Percentiles rank a stretch among this genome's conserved stretches.
Conservation (phyloP, 441 rosid genomes). For the Breynia disticha region DNA sequence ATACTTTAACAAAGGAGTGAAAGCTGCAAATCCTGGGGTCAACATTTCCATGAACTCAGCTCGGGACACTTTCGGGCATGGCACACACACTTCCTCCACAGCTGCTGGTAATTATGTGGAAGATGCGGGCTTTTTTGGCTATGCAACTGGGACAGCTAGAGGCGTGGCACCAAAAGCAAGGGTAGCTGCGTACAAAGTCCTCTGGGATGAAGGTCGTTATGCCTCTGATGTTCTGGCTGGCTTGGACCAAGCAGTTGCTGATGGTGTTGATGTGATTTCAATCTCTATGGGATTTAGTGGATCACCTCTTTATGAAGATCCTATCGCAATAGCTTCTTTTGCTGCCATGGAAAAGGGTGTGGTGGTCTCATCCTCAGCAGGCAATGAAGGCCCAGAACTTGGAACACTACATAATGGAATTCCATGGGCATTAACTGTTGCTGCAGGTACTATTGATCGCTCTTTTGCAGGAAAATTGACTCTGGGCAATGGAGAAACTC, state of each 20-base stretch:
- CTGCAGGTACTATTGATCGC: conserved; percentile 43
- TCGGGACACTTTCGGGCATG: conserved; percentile 33
- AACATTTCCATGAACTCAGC: conserved; percentile 29
- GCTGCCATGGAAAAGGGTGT: conserved; percentile 45
- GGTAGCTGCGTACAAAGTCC: conserved; percentile 43
- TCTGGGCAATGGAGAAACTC: conserved; percentile 27
- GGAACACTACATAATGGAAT: conserved; percentile 41
- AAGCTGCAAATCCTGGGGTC: conserved; percentile 27
- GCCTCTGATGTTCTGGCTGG: conserved; percentile 49
- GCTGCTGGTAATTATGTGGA: conserved; percentile 33
- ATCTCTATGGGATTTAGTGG: conserved; percentile 38
- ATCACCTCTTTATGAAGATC: conserved; percentile 34
- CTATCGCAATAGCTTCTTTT: conserved; percentile 45
- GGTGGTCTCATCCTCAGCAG: conserved; percentile 40
- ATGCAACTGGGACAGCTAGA: conserved; percentile 38
- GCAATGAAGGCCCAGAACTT: conserved; percentile 26
- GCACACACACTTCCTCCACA: conserved; percentile 38
- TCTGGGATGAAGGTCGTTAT: conserved; percentile 29
- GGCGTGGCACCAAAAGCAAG: conserved; percentile 36
- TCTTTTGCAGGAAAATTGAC: conserved; percentile 25
- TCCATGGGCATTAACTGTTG: conserved; percentile 46
- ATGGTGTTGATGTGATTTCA: conserved; percentile 49
- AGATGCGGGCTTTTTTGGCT: conserved; percentile 31
- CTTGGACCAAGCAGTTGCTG: conserved; percentile 36
- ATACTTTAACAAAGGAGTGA: conserved; percentile 34